These are phyloP conservation scores for Chaetomium olivaceum DNA, from an alignment of 2,329 filamentous ascomycete genomes.

Conservation along the genomic window DNA sequence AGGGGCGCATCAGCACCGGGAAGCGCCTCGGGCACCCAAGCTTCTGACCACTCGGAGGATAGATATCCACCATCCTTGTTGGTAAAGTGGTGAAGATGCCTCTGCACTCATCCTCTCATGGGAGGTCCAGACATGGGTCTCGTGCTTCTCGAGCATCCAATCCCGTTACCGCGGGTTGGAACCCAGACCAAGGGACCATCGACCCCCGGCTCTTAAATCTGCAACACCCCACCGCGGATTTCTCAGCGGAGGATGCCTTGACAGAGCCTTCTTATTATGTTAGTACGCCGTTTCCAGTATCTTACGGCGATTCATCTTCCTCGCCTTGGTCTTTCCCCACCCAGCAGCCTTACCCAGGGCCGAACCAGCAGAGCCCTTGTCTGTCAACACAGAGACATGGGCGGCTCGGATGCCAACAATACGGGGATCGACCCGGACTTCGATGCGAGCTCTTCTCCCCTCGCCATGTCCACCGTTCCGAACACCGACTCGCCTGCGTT, in stretches of 20 bases:
- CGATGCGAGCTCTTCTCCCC: background rate
- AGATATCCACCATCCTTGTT: background rate
- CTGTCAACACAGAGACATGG: slow-evolving; percentile 14
- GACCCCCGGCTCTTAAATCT: slow-evolving; percentile 18
- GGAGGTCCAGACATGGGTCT: slow-evolving; percentile 3
- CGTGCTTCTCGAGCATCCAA: background rate
- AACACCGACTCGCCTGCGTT: background rate
- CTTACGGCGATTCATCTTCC: background rate
- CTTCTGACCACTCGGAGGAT: background rate
- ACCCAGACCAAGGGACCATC: slow-evolving; percentile 15
- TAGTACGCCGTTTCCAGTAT: background rate
- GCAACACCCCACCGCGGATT: background rate
- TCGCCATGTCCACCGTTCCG: slow-evolving; percentile 1
- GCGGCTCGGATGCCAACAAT: background rate
- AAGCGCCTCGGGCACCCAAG: background rate
- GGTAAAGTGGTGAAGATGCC: slow-evolving; percentile 4
- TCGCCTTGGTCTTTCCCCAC: background rate
- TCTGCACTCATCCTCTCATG: background rate
- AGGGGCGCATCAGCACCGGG: background rate
- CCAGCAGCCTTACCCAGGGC: background rate
- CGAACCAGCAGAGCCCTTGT: background rate
- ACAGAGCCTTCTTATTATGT: background rate
- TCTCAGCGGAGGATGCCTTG: background rate
- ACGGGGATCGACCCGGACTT: slow-evolving; percentile 4
- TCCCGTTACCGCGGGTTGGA: slow-evolving; percentile 1